Evolutionary conservation across 495 filamentous ascomycete genomes (phyloP).

Genomic region (Oleoguttula mirabilis): DNA sequence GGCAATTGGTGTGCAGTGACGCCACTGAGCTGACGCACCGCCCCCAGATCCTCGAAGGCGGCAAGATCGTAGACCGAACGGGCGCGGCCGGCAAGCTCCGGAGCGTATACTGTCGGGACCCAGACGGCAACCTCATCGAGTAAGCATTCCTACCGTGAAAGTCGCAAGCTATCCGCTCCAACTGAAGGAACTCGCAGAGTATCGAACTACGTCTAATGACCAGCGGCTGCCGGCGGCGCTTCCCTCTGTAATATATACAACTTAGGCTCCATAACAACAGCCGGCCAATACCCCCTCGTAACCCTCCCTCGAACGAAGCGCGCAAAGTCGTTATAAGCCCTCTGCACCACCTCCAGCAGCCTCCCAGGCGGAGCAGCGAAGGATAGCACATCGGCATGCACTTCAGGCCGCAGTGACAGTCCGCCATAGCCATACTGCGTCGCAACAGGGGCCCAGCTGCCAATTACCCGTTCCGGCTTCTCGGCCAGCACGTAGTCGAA

Average conservation of each 20-base stretch:
- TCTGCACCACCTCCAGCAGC: slow-evolving; percentile 29
- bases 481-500: slow-evolving; percentile 78
- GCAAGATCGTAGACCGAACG: slow-evolving; percentile 37
- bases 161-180: too few relatives aligned
- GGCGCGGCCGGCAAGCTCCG: slow-evolving; percentile 39
- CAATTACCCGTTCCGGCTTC: slow-evolving; percentile 44
- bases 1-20: too few relatives aligned
- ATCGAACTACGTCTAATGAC: slow-evolving; percentile 20
- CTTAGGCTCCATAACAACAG: slow-evolving; percentile 46
- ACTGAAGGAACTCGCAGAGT: slow-evolving; percentile 4
- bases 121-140: slow-evolving; percentile 48
- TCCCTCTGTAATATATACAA: slow-evolving; percentile 27
- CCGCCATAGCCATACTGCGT: slow-evolving; percentile 62
- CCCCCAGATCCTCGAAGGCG: slow-evolving; percentile 30
- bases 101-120: slow-evolving; percentile 45
- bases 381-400: slow-evolving; percentile 14
- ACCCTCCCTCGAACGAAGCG: slow-evolving; percentile 7
- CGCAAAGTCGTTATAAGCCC: slow-evolving; percentile 30
- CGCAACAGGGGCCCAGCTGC: slow-evolving; percentile 59
- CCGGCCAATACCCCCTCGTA: slow-evolving; percentile 32
- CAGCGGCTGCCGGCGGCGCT: slow-evolving; percentile 1
- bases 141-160: slow-evolving; percentile 35
- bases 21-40: background rate
- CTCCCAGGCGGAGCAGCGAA: slow-evolving; percentile 1
- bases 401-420: slow-evolving; percentile 48